phyloP scores from a whole-genome alignment of 2,329 filamentous ascomycete genomes.

The Nigrospora osmanthi region DNA sequence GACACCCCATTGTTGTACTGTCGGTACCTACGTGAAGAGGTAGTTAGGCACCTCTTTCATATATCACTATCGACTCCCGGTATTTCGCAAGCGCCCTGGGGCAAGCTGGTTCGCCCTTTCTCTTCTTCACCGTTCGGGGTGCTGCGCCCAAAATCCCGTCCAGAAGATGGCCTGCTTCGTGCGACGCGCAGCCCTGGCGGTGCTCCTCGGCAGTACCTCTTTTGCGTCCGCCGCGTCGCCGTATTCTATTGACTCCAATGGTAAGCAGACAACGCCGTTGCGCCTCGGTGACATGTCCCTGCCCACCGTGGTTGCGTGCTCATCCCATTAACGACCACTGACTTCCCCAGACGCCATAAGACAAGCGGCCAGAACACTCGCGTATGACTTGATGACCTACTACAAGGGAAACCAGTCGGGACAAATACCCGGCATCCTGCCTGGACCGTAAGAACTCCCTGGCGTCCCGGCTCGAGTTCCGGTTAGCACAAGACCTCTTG shows the following conservation, averaged over 20 bases:
- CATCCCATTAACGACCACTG: too few relatives aligned
- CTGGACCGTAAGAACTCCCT: conserved; percentile 10
- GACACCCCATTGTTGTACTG: too few relatives aligned
- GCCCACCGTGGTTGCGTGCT: neutral
- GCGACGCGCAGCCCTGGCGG: conserved; percentile 2
- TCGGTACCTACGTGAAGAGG: too few relatives aligned
- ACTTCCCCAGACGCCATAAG: conserved; percentile 42
- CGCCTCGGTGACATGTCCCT: neutral
- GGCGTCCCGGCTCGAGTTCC: too few relatives aligned
- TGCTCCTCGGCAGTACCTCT: conserved; percentile 2
- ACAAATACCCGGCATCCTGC: conserved; percentile 21
- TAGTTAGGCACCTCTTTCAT: too few relatives aligned
- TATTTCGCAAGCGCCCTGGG: too few relatives aligned
- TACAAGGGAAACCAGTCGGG: conserved; percentile 24
- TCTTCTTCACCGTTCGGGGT: neutral
- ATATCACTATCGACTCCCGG: too few relatives aligned
- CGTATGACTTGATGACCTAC: conserved; percentile 21
- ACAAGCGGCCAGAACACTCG: conserved; percentile 20
- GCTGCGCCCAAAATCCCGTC: neutral
- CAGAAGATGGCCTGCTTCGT: conserved; percentile 2
- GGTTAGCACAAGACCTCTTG: too few relatives aligned
- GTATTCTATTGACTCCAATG: conserved; percentile 5
- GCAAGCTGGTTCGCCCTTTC: too few relatives aligned
- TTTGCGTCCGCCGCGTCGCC: conserved; percentile 2
- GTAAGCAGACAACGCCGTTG: neutral